These are phyloP conservation scores for Urostyla sp. DNA, from an alignment of 73 alveolate genomes.

Conservation along the genomic window DNA sequence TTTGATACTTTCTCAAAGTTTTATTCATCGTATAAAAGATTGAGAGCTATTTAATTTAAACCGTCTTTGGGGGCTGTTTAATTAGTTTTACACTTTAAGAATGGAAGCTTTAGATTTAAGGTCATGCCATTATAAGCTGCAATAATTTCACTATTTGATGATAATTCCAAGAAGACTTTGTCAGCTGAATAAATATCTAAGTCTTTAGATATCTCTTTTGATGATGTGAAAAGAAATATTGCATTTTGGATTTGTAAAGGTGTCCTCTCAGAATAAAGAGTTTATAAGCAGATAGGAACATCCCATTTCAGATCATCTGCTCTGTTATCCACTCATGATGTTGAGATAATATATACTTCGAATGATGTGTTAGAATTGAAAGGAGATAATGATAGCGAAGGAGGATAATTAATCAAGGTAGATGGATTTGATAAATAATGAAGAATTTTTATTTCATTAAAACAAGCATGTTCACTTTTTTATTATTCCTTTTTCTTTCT, in stretches of 20 bases:
- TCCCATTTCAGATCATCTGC: slow-evolving; percentile 41
- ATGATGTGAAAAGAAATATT: slow-evolving; percentile 76
- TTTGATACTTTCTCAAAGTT: slow-evolving; percentile 56
- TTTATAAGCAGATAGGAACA: slow-evolving; percentile 39
- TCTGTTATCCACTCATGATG: slow-evolving; percentile 9
- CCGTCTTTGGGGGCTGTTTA: slow-evolving; percentile 82
- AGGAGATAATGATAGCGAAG: slow-evolving; percentile 5
- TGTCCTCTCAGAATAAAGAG: slow-evolving; percentile 68
- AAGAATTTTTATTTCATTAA: background rate
- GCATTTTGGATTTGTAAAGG: slow-evolving; percentile 90
- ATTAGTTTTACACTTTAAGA: slow-evolving; percentile 78
- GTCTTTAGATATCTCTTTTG: slow-evolving; percentile 69
- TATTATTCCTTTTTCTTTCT: too few species aligned
- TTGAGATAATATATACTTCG: slow-evolving; percentile 42
- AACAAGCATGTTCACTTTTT: background rate
- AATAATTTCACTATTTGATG: slow-evolving; percentile 86
- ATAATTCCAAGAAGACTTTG: slow-evolving; percentile 63
- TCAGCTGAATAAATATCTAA: slow-evolving; percentile 82
- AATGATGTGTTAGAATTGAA: slow-evolving; percentile 38
- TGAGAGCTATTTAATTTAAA: slow-evolving; percentile 76
- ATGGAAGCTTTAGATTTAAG: slow-evolving; percentile 80
- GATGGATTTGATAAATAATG: slow-evolving; percentile 22
- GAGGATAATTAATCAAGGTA: slow-evolving; percentile 1
- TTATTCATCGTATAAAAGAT: slow-evolving; percentile 69
- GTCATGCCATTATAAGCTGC: slow-evolving; percentile 90